These are phyloP conservation scores for Starmerella apicola DNA, from an alignment of 805 yeast species.

Conservation along the genomic window DNA sequence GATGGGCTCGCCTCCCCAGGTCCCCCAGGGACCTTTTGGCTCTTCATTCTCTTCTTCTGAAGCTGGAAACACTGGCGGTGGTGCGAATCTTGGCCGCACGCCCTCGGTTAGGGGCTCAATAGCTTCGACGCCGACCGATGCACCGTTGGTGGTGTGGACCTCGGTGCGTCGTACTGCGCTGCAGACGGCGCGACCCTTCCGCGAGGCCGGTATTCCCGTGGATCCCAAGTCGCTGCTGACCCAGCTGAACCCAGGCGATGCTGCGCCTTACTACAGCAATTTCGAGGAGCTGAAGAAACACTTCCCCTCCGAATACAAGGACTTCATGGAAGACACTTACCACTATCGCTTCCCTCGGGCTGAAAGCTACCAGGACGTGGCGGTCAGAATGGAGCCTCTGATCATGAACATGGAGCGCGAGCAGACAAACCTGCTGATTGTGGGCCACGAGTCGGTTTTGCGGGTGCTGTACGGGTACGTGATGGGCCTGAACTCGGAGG, in stretches of 20 bases:
- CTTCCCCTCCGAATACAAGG: conserved; percentile 60
- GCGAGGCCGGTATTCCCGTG: conserved; percentile 47
- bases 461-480: conserved; percentile 86
- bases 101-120: conserved; percentile 1
- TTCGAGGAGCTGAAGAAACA: conserved; percentile 41
- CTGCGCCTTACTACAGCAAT: conserved; percentile 48
- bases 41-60: neutral
- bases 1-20: neutral
- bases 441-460: conserved; percentile 86
- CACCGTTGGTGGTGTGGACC: conserved; percentile 74
- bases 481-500: conserved; percentile 81
- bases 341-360: conserved; percentile 87
- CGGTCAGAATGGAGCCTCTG: conserved; percentile 85
- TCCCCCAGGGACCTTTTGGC: neutral
- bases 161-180: conserved; percentile 77
- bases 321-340: conserved; percentile 66
- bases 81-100: neutral
- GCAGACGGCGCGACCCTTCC: conserved; percentile 62
- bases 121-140: conserved; percentile 12
- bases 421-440: conserved; percentile 65
- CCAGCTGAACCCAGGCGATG: conserved; percentile 80
- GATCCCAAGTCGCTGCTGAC: conserved; percentile 71
- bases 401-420: conserved; percentile 88
- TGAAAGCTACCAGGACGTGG: conserved; percentile 92
- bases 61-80: neutral